Evolutionary conservation across 345 rosid genomes (phyloP).

Genomic region (Diplotaxis tenuifolia): DNA sequence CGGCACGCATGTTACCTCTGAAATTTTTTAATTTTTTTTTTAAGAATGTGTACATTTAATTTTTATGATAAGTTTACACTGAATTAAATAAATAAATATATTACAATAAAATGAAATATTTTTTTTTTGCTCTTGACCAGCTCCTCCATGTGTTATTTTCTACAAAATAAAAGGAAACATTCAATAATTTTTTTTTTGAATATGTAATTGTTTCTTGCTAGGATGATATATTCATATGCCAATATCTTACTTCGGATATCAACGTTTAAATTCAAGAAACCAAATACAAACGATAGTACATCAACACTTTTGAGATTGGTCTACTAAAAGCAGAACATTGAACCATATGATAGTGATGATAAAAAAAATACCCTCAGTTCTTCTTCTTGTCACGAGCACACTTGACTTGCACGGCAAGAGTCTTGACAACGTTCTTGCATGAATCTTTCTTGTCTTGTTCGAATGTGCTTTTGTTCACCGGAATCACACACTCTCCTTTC

Average conservation of each 20-base stretch:
- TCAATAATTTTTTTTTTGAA: neutral
- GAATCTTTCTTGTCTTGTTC: constrained; percentile 35
- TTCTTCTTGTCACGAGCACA: constrained; percentile 46
- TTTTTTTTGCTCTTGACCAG: neutral
- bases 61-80: neutral
- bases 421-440: constrained; percentile 50
- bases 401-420: constrained; percentile 65
- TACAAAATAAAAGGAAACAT: neutral
- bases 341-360: neutral
- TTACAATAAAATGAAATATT: neutral
- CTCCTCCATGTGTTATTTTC: neutral
- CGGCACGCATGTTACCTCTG: constrained; percentile 9
- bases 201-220: neutral
- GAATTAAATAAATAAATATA: neutral
- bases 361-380: constrained; percentile 14
- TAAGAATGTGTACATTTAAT: neutral
- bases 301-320: constrained; percentile 22
- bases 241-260: constrained; percentile 12
- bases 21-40: neutral
- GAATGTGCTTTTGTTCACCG: constrained; percentile 44
- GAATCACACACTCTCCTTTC: constrained; percentile 51
- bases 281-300: neutral
- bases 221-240: neutral
- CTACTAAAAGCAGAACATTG: constrained; percentile 13
- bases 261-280: constrained; percentile 3